A percentile compares a stretch with the other conserved stretches of the same genome.
These are phyloP conservation scores for Calonectria henricotiae DNA, from an alignment of 2,329 filamentous ascomycete species.

Conservation along the genomic window DNA sequence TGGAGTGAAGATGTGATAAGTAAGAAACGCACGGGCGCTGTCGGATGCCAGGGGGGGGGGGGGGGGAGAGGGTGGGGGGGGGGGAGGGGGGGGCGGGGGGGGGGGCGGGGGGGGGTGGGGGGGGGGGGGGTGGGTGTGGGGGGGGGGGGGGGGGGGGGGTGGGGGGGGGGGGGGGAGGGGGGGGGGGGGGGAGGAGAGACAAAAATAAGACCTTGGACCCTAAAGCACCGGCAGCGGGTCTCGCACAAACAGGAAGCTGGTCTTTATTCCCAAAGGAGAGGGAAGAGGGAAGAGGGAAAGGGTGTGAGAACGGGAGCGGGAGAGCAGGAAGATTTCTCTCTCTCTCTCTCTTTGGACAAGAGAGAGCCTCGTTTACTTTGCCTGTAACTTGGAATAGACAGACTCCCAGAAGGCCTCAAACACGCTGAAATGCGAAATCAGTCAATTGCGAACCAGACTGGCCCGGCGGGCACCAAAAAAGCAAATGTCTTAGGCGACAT, in stretches of 20 bases:
- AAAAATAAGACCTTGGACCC: constrained; percentile 2
- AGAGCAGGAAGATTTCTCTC: too few species aligned
- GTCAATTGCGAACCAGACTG: constrained; percentile 14
- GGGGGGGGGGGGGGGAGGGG: too few species aligned
- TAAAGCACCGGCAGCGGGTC: constrained; percentile 22
- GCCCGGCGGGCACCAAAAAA: constrained; percentile 2
- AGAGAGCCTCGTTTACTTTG: constrained; percentile 4
- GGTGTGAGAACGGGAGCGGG: too few species aligned
- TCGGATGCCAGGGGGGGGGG: too few species aligned
- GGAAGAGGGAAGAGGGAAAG: too few species aligned
- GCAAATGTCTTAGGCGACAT: constrained; percentile 19
- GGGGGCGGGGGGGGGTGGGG: too few species aligned
- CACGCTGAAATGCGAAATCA: constrained; percentile 4
- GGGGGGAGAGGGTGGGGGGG: too few species aligned
- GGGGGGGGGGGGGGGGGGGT: too few species aligned
- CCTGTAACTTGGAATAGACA: constrained; percentile 5
- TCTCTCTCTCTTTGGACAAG: neutral
- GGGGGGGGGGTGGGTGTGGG: too few species aligned
- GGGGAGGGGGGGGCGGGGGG: too few species aligned
- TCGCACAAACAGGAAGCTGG: constrained; percentile 11
- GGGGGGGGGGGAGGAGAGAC: neutral
- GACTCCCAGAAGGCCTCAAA: constrained; percentile 7
- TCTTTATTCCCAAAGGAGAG: neutral
- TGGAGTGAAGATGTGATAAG: too few species aligned
- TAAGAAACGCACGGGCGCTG: too few species aligned